Evolutionary conservation across 129 eudicot genomes (phyloP).

Genomic region (Heracleum sosnowskyi): DNA sequence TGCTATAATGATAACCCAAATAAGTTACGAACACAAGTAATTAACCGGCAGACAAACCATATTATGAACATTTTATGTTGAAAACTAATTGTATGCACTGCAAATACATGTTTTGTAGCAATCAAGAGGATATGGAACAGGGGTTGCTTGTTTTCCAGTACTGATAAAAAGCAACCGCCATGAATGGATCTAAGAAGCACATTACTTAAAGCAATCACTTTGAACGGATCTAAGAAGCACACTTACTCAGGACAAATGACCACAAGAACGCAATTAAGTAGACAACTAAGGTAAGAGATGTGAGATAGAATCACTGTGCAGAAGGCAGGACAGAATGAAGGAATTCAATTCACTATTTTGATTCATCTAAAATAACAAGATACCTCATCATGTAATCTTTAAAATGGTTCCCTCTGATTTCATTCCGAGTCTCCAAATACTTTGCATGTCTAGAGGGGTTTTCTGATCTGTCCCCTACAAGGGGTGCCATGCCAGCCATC

Average conservation of each 20-base stretch:
- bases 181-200: neutral
- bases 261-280: neutral
- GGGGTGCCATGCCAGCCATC: constrained; percentile 41
- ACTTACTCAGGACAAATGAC: neutral
- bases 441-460: constrained; percentile 27
- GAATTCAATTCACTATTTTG: neutral
- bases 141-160: neutral
- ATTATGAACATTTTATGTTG: neutral
- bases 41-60: neutral
- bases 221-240: neutral
- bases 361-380: neutral
- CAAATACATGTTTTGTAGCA: neutral
- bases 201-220: neutral
- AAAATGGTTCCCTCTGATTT: constrained; percentile 28
- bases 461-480: constrained; percentile 19
- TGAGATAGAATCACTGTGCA: neutral
- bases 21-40: neutral
- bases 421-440: constrained; percentile 36
- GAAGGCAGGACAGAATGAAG: neutral
- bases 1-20: neutral
- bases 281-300: neutral
- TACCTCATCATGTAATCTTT: constrained; percentile 45
- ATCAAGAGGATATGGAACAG: neutral
- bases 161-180: neutral
- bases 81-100: neutral